phyloP scores from a whole-genome alignment of 2,329 filamentous ascomycete species.

The Fusarium torreyae region DNA sequence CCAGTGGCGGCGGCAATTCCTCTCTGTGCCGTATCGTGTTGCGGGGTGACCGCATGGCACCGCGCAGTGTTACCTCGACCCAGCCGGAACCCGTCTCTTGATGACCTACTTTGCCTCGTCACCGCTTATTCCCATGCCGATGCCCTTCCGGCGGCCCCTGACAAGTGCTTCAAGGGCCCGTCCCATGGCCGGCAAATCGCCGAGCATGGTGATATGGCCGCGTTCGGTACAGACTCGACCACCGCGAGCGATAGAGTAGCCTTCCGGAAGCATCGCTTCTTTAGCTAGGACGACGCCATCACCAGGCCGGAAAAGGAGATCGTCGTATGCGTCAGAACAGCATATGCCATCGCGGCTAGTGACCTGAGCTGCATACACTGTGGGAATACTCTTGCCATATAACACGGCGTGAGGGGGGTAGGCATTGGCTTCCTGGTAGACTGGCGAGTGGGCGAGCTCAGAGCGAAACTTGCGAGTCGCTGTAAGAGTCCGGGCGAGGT shows the following conservation, averaged over 20 bases:
- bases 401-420: constrained; percentile 89
- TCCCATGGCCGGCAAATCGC: constrained; percentile 86
- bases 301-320: constrained; percentile 87
- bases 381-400: constrained; percentile 89
- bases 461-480: constrained; percentile 82
- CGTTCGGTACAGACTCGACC: constrained; percentile 85
- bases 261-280: constrained; percentile 86
- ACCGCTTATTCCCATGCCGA: constrained; percentile 70
- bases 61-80: constrained; percentile 31
- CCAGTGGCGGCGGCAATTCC: constrained; percentile 1
- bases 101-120: constrained; percentile 15
- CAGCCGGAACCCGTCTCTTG: constrained; percentile 19
- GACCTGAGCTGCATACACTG: constrained; percentile 86
- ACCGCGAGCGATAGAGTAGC: constrained; percentile 80
- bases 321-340: constrained; percentile 84
- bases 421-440: constrained; percentile 73
- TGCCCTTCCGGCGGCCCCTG: constrained; percentile 77
- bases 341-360: constrained; percentile 80
- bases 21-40: constrained; percentile 27
- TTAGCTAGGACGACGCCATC: constrained; percentile 91
- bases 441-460: constrained; percentile 75
- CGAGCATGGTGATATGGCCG: constrained; percentile 89
- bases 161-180: constrained; percentile 78
- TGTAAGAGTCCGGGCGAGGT: constrained; percentile 81
- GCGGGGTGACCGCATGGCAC: constrained; percentile 19